phyloP scores from a whole-genome alignment of 139 green algal genomes.

The Tetradesmus lagerheimii region DNA sequence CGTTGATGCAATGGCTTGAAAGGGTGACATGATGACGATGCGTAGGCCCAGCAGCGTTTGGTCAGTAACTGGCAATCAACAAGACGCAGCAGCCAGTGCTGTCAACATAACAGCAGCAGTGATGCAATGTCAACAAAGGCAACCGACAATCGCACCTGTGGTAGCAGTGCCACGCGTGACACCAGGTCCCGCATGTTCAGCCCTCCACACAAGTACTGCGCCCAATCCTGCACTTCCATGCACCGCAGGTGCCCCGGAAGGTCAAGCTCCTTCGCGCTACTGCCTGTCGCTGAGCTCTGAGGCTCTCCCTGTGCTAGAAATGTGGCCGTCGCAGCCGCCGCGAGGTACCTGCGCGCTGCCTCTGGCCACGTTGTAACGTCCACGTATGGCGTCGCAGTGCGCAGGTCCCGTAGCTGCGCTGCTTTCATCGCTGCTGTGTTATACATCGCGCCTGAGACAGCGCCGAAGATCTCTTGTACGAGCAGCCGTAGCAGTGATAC shows the following conservation, averaged over 20 bases:
- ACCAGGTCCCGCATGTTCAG: slow-evolving; percentile 50
- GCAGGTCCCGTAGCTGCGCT: slow-evolving; percentile 10
- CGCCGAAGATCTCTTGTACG: slow-evolving; percentile 58
- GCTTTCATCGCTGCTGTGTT: slow-evolving; percentile 25
- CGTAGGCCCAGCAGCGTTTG: too few relatives aligned
- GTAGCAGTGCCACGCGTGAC: slow-evolving; percentile 58
- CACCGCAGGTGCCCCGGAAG: slow-evolving; percentile 50
- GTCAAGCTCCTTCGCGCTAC: slow-evolving; percentile 36
- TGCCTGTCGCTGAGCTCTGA: slow-evolving; percentile 30
- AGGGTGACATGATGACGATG: too few relatives aligned
- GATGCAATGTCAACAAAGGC: too few relatives aligned
- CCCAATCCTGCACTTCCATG: slow-evolving; percentile 61
- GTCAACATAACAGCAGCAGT: too few relatives aligned
- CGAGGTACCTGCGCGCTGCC: slow-evolving; percentile 63
- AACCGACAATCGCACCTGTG: slow-evolving; percentile 32
- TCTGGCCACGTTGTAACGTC: slow-evolving; percentile 71
- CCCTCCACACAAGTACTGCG: slow-evolving; percentile 69
- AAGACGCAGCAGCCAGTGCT: too few relatives aligned
- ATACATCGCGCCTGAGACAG: slow-evolving; percentile 26
- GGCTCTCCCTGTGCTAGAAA: slow-evolving; percentile 48
- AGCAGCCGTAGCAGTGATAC: slow-evolving; percentile 62
- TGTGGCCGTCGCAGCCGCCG: slow-evolving; percentile 54
- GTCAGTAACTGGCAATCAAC: too few relatives aligned
- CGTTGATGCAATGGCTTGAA: too few relatives aligned
- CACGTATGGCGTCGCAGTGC: slow-evolving; percentile 1